phyloP scores from a whole-genome alignment of 495 filamentous ascomycete genomes.

The Bacidia gigantensis region DNA sequence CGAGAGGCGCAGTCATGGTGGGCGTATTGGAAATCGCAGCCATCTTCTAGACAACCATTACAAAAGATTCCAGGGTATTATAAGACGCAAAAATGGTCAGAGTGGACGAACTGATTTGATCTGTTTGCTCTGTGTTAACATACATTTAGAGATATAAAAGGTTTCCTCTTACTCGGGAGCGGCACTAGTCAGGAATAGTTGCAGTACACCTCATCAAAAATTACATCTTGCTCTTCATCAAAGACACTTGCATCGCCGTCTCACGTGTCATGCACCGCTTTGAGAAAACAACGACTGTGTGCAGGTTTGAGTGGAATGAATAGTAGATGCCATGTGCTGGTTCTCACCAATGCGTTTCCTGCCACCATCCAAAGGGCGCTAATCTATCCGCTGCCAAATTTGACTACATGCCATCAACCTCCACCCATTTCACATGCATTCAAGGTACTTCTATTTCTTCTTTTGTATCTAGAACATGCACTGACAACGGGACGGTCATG shows the following conservation, averaged over 20 bases:
- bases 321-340: not conserved
- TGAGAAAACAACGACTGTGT: no score
- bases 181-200: not conserved
- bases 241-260: no score
- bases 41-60: not conserved
- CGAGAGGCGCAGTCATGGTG: not conserved
- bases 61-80: no score
- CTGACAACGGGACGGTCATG: no score
- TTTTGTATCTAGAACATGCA: no score
- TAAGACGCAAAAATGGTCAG: not conserved
- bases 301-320: no score
- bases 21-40: not conserved
- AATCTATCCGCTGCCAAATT: constrained; percentile 10
- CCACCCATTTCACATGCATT: constrained; percentile 2
- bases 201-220: not conserved
- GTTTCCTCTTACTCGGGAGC: not conserved
- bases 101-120: not conserved
- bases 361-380: constrained; percentile 14
- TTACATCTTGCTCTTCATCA: no score
- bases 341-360: constrained; percentile 4
- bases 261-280: no score
- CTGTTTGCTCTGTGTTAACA: not conserved
- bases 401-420: constrained; percentile 12
- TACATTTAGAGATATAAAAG: not conserved
- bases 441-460: no score